Conservation (phyloP, 805 yeast species). For the Ogataea nonfermentans region DNA sequence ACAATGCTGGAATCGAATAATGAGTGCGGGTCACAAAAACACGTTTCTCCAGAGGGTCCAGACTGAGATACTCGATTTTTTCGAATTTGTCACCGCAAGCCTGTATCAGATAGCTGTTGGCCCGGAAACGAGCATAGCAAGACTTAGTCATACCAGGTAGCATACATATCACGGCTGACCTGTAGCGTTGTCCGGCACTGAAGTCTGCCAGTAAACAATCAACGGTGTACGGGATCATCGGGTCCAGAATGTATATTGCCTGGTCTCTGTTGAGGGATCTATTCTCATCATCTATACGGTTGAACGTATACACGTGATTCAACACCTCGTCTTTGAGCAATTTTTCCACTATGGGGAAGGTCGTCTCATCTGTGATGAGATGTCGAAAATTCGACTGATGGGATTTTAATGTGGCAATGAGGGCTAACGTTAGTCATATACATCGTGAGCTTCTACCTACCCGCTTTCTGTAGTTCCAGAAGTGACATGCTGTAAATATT, state of each 20-base stretch:
- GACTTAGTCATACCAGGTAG: constrained; percentile 51
- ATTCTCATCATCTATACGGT: constrained; percentile 29
- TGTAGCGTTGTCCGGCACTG: constrained; percentile 66
- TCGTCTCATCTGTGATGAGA: constrained; percentile 31
- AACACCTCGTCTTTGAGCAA: constrained; percentile 30
- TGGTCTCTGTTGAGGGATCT: constrained; percentile 41
- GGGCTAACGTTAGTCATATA: constrained; percentile 13
- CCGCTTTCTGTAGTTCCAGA: constrained; percentile 26
- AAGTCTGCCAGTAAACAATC: constrained; percentile 80
- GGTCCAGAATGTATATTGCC: constrained; percentile 78
- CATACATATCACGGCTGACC: constrained; percentile 69
- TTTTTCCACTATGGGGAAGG: constrained; percentile 26
- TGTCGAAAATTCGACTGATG: constrained; percentile 28
- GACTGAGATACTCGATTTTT: constrained; percentile 42
- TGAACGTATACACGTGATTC: constrained; percentile 31
- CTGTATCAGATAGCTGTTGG: constrained; percentile 22
- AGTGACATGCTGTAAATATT: constrained; percentile 13
- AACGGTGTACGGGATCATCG: constrained; percentile 56
- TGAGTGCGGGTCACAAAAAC: constrained; percentile 64
- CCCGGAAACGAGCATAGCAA: constrained; percentile 9
- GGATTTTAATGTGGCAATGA: constrained; percentile 18
- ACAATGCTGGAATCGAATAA: constrained; percentile 70
- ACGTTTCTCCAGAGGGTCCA: constrained; percentile 66
- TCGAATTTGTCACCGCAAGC: constrained; percentile 22
- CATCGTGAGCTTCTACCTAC: constrained; percentile 13